Evolutionary conservation across 2,329 filamentous ascomycete species (phyloP).

Genomic region (Triangularia setosa): DNA sequence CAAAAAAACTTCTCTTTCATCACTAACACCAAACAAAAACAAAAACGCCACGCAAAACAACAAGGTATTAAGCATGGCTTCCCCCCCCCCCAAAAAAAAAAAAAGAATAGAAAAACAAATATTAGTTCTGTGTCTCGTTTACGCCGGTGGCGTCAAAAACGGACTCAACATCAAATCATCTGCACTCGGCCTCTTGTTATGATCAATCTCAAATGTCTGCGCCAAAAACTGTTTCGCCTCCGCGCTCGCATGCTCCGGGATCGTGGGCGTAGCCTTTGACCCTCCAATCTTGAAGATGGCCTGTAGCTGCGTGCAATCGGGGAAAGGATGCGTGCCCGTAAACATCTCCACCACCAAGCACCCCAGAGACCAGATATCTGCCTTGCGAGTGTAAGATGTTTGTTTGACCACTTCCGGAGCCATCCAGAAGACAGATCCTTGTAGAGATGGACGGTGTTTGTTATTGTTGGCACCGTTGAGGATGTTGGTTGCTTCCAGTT

Average conservation of each 20-base stretch:
- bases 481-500: conserved; percentile 86
- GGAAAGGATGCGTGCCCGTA: conserved; percentile 93
- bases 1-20: no score
- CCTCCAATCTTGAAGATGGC: conserved; percentile 98
- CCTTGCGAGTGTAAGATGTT: conserved; percentile 95
- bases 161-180: conserved; percentile 82
- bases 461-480: conserved; percentile 65
- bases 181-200: conserved; percentile 85
- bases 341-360: conserved; percentile 99
- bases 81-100: no score
- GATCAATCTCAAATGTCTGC: conserved; percentile 92
- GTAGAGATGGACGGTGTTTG: conserved; percentile 72
- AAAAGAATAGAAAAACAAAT: not conserved
- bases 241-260: conserved; percentile 79
- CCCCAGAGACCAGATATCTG: conserved; percentile 96
- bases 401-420: conserved; percentile 97
- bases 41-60: not conserved
- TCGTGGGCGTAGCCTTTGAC: conserved; percentile 78
- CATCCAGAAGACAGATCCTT: conserved; percentile 99
- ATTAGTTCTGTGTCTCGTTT: not conserved
- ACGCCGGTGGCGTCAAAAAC: conserved; percentile 64
- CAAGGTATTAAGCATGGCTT: not conserved
- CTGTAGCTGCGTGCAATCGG: conserved; percentile 93
- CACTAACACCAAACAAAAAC: not conserved
- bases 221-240: conserved; percentile 81